Percentiles rank a stretch among this genome's conserved stretches.
phyloP scores from a whole-genome alignment of 2,329 filamentous ascomycete genomes.

The Hypoxylon sp. region DNA sequence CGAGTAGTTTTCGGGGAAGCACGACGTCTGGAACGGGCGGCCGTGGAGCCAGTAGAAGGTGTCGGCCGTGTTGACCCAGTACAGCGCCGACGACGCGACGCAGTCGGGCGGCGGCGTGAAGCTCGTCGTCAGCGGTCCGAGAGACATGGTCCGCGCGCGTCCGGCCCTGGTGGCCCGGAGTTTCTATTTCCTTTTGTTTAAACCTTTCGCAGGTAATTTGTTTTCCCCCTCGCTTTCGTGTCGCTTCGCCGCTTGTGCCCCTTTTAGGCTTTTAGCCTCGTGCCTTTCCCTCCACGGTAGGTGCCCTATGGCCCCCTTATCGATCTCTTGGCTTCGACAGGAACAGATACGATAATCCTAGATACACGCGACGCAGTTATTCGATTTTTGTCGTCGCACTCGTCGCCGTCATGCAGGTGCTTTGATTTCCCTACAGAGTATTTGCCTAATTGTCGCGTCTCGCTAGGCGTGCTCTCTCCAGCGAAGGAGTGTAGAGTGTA shows the following conservation, averaged over 20 bases:
- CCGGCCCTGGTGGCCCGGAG: neutral
- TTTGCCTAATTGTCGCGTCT: neutral
- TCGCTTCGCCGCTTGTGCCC: neutral
- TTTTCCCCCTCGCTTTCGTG: neutral
- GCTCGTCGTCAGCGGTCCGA: slow-evolving; percentile 26
- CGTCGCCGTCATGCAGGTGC: neutral
- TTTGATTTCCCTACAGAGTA: neutral
- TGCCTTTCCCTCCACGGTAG: no score
- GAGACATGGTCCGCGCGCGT: slow-evolving; percentile 19
- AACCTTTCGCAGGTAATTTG: no score
- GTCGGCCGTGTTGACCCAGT: slow-evolving; percentile 26
- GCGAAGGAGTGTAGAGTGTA: neutral
- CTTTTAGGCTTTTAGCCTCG: no score
- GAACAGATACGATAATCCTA: neutral
- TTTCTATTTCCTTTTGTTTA: neutral
- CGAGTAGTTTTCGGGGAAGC: slow-evolving; percentile 31
- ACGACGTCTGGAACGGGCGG: slow-evolving; percentile 23
- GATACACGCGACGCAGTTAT: neutral
- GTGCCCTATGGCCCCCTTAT: no score
- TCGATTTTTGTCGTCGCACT: neutral
- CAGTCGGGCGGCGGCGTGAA: slow-evolving; percentile 28
- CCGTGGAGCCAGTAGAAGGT: slow-evolving; percentile 32
- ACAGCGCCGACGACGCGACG: slow-evolving; percentile 21
- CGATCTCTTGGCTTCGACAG: no score
- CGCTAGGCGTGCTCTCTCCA: neutral